Evolutionary conservation across 1,284 basidiomycete species (phyloP), one percentile per base, ranked within the genome.

Genomic region (Irpex sp.): DNA sequence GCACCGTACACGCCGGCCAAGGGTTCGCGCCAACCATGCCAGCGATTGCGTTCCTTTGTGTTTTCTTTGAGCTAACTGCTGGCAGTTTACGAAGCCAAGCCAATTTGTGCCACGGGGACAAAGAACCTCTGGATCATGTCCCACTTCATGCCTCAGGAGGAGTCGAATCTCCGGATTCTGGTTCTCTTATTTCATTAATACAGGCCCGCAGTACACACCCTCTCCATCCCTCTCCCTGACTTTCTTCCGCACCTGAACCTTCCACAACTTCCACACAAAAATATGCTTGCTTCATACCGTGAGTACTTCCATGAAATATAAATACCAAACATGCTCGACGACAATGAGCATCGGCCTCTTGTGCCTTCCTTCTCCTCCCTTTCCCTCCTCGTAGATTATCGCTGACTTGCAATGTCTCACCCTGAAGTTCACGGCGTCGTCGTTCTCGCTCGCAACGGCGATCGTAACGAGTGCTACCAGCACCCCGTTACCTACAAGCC

Each of bases 391-490:
- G 59, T 62, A 65, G 34, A 15, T 6, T 36, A 37, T 52, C 31
- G 66, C 65, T 58, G 67, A 66, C 61, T 60, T 17, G 69, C 65
- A 70, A 82, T 89, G 79, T 85, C 87, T 69, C 75, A 75, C 66
- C 73, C 72, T 64, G 84, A 86, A 76, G 86, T 93, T 64, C 85
- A 91, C 69, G 93, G 93, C 76, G 88, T 91, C 70, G 84, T 96
- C 70, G 80, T 94, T 72, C 81, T 96, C 70, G 87, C 89, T 64
- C 89, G 93, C 69, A 94, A 94, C 71, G 94, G 93, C 65, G 93
- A 94, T 77, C 85, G 92, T 64, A 78, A 78, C 68, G 85, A 82
- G 67, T 89, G 82, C 75, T 85, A 84, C 76, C 92, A 93, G 74
- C 81, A 91, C 72, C 88, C 90, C 52, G 74, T 78, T 69, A 87